A percentile compares a stretch with the other conserved stretches of the same genome.
phyloP scores from a whole-genome alignment of 768 basidiomycete genomes.

The Auriscalpium orientale region DNA sequence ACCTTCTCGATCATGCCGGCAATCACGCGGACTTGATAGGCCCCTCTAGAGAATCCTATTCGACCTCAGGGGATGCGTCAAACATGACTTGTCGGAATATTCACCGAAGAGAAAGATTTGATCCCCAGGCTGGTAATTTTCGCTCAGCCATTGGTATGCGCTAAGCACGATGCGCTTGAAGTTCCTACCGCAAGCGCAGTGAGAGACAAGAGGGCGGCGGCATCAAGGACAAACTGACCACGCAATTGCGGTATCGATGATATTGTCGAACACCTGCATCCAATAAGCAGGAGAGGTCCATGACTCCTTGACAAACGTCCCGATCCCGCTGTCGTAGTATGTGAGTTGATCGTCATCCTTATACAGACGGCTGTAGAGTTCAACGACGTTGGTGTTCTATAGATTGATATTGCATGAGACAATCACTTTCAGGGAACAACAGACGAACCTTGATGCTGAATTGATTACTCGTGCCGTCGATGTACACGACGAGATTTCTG shows the following conservation, averaged over 20 bases:
- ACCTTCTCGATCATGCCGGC: conserved; percentile 38
- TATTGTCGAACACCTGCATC: neutral
- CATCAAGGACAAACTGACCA: too few species aligned
- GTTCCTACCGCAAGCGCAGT: conserved; percentile 20
- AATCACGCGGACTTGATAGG: conserved; percentile 35
- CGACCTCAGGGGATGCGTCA: neutral
- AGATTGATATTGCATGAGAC: too few species aligned
- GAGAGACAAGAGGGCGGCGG: too few species aligned
- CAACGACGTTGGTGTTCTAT: conserved; percentile 37
- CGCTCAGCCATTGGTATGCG: conserved; percentile 35
- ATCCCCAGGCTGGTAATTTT: conserved; percentile 30
- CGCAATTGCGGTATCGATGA: conserved; percentile 30
- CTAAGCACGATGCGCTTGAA: conserved; percentile 27
- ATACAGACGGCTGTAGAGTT: conserved; percentile 28
- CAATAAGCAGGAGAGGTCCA: conserved; percentile 1
- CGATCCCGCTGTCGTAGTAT: conserved; percentile 35
- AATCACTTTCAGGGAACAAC: too few species aligned
- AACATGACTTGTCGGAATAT: neutral
- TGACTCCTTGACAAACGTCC: conserved; percentile 24
- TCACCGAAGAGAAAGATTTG: conserved; percentile 35
- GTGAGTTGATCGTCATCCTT: conserved; percentile 28
- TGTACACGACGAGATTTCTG: too few species aligned
- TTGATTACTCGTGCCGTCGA: too few species aligned
- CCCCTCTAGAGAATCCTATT: conserved; percentile 38
- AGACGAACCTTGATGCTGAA: too few species aligned